Percentiles rank a stretch among this genome's conserved stretches.
These are phyloP conservation scores for Candida methanosorbosa DNA, from an alignment of 805 yeast species.

Conservation along the genomic window DNA sequence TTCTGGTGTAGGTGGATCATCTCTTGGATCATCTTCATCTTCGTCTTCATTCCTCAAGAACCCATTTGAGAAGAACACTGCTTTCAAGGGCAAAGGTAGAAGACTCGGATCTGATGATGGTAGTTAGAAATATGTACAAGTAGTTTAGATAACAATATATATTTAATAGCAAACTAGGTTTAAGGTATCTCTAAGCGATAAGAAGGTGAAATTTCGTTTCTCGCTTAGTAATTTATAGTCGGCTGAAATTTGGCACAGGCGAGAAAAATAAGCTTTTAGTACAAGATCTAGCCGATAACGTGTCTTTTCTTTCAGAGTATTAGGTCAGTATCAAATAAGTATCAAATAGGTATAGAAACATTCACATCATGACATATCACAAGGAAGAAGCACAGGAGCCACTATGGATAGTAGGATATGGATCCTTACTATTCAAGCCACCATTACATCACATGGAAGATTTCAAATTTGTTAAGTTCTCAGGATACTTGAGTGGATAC, in stretches of 20 bases:
- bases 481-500: slow-evolving; percentile 71
- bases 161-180: too few species aligned
- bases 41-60: slow-evolving; percentile 8
- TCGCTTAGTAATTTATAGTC: too few species aligned
- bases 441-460: slow-evolving; percentile 54
- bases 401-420: slow-evolving; percentile 84
- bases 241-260: too few species aligned
- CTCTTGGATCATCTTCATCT: slow-evolving; percentile 7
- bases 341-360: too few species aligned
- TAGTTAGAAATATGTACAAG: not conserved
- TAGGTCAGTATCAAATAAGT: too few species aligned
- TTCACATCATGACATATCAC: not conserved
- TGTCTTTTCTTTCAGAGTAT: too few species aligned
- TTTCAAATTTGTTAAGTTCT: slow-evolving; percentile 25
- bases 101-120: slow-evolving; percentile 21
- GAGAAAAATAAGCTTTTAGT: too few species aligned
- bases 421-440: slow-evolving; percentile 83
- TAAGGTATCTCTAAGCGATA: too few species aligned
- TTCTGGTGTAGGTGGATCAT: slow-evolving; percentile 6
- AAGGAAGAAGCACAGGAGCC: slow-evolving; percentile 16
- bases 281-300: too few species aligned
- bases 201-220: too few species aligned
- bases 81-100: slow-evolving; percentile 30
- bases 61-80: slow-evolving; percentile 5
- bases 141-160: not conserved